Evolutionary conservation across 2,329 filamentous ascomycete genomes (phyloP).

Genomic region (Helotiales sp.): DNA sequence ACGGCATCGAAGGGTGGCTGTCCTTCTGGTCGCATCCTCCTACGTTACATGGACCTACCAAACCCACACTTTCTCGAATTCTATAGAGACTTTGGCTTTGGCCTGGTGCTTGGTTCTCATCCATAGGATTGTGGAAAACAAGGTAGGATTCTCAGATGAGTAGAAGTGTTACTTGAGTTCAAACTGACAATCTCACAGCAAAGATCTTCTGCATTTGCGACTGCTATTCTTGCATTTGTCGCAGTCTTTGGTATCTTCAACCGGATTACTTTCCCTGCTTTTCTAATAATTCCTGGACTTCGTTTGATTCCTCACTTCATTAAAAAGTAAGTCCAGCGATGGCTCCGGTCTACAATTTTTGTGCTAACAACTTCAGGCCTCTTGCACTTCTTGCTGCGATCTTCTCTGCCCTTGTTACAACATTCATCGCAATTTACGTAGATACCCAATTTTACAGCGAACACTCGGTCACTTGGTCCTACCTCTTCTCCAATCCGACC

Average conservation of each 20-base stretch:
- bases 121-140: conserved; percentile 79
- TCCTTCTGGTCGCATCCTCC: conserved; percentile 88
- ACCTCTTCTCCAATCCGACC: conserved; percentile 67
- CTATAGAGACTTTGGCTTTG: conserved; percentile 90
- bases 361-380: conserved; percentile 50
- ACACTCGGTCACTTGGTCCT: conserved; percentile 66
- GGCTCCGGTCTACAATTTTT: background rate
- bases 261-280: conserved; percentile 95
- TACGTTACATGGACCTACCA: conserved; percentile 99
- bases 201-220: conserved; percentile 76
- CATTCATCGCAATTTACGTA: conserved; percentile 73
- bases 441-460: conserved; percentile 85
- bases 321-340: conserved; percentile 73
- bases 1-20: conserved; percentile 71
- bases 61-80: conserved; percentile 98
- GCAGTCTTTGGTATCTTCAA: conserved; percentile 91
- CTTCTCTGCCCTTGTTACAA: conserved; percentile 68
- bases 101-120: conserved; percentile 94
- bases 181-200: conserved; percentile 54
- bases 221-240: conserved; percentile 78
- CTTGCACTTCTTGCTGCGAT: conserved; percentile 66
- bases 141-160: conserved; percentile 58
- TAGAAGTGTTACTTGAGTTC: background rate
- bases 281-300: conserved; percentile 82
- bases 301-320: conserved; percentile 84